Evolutionary conservation across 352 stramenopile species (phyloP), one percentile per base, ranked within the genome.

Genomic region (Globisporangium carolinianum): DNA sequence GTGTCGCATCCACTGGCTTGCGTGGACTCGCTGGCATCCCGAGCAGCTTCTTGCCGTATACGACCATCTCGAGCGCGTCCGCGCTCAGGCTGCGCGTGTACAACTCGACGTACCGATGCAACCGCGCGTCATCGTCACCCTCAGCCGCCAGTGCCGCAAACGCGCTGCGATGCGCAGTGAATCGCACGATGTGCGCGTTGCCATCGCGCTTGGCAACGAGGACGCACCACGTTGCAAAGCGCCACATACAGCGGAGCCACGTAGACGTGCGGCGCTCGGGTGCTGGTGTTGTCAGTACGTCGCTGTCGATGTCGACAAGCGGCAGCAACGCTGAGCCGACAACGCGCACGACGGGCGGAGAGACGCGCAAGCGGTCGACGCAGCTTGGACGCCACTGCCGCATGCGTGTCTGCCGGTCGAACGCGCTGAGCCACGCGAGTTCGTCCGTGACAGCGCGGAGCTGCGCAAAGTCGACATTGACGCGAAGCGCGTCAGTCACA

Each of bases 221-320:
- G 10, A 89, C 61, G 41, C 75, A 82, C 6, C 62, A 68, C 11
- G 72, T 71, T 32, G 82, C 79, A 41, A 84, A 92, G 35, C 67
- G 69, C 82, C 82, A 92, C 75, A 89, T 87, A 15, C 55, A 69
- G 6, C 76, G 71, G n/a, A 86, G 64, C 80, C 80, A 90, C 24
- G 43, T 43, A 6, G 64, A 66, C 37, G 69, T 70, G 38, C 71
- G 72, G 39, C 61, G 61, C 8, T 79, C 39, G 7, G 39, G 39
- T 43, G 39, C 39, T 32, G 24, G 24, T 24, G 57, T 47, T 9
- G 65, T 52, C 9, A 56, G 41, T n/a, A 52, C 59, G 32, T 48
- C n/a, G 0, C 62, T 36, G 6, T 58, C 35, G 1, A 83, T 41
- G 6, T 58, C 32, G 0, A 83, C 45, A 2, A 83, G 49, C 5